Evolutionary conservation across 2,329 filamentous ascomycete species (phyloP).

Genomic region (Cercospora berteroae): DNA sequence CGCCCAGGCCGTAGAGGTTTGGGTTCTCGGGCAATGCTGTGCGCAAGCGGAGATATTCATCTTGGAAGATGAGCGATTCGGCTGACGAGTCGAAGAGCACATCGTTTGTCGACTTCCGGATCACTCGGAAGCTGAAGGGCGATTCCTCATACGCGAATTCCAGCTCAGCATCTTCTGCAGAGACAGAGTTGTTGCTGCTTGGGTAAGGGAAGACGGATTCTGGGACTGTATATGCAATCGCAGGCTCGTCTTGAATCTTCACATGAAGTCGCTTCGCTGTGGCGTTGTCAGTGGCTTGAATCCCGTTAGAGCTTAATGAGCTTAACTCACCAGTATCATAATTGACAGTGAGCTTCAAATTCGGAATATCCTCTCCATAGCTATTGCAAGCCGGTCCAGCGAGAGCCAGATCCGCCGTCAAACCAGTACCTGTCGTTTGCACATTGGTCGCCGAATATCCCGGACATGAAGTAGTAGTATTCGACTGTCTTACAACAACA

Average conservation of each 20-base stretch:
- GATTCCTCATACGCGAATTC: conserved; percentile 31
- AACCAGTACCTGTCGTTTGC: conserved; percentile 23
- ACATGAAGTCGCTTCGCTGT: conserved; percentile 57
- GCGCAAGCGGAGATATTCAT: conserved; percentile 59
- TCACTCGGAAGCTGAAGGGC: conserved; percentile 34
- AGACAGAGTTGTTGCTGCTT: conserved; percentile 30
- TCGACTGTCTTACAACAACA: conserved; percentile 7
- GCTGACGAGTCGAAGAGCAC: conserved; percentile 36
- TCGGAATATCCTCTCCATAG: conserved; percentile 34
- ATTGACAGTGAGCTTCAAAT: conserved; percentile 30
- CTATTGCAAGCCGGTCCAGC: conserved; percentile 33
- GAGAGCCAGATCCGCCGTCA: conserved; percentile 34
- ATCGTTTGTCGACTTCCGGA: conserved; percentile 30
- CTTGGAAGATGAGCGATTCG: conserved; percentile 33
- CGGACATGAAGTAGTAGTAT: conserved; percentile 23
- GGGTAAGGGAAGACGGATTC: conserved; percentile 67
- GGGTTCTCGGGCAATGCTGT: conserved; percentile 67
- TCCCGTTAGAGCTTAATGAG: not conserved
- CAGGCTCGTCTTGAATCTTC: conserved; percentile 62
- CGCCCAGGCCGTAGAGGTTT: conserved; percentile 74
- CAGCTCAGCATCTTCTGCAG: conserved; percentile 29
- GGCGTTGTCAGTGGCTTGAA: not conserved
- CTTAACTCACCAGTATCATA: conserved; percentile 31
- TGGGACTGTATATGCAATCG: conserved; percentile 71
- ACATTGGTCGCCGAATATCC: conserved; percentile 36